These are phyloP conservation scores for Aspergillus persii DNA, from an alignment of 2,329 filamentous ascomycete genomes.

Conservation along the genomic window DNA sequence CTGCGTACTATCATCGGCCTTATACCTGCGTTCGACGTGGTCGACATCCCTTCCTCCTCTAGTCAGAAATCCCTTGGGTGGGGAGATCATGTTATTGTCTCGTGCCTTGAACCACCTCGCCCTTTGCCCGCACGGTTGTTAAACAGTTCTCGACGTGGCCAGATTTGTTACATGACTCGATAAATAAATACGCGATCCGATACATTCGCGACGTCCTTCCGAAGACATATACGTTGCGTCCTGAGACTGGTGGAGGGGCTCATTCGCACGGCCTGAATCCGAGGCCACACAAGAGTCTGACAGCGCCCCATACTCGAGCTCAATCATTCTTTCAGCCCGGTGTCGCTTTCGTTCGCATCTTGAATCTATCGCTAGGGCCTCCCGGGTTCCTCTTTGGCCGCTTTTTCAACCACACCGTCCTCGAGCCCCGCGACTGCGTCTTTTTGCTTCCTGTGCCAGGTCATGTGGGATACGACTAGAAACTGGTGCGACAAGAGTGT, in stretches of 20 bases:
- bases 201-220: background rate
- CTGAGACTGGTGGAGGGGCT: background rate
- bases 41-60: background rate
- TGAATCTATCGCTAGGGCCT: background rate
- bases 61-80: background rate
- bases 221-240: background rate
- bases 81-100: constrained; percentile 11
- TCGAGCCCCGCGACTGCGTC: background rate
- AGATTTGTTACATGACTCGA: background rate
- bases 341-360: background rate
- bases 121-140: background rate
- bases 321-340: background rate
- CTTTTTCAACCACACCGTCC: background rate
- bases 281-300: background rate
- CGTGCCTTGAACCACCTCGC: constrained; percentile 7
- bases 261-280: background rate
- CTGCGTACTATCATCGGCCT: background rate
- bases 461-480: constrained; percentile 20
- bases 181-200: background rate
- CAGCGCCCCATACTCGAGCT: background rate
- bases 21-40: background rate
- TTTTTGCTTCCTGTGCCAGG: constrained; percentile 9
- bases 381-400: background rate
- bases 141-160: background rate
- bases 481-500: constrained; percentile 12